Evolutionary conservation across 2,329 filamentous ascomycete species (phyloP).

Genomic region (Chaetoscypha palmicola): DNA sequence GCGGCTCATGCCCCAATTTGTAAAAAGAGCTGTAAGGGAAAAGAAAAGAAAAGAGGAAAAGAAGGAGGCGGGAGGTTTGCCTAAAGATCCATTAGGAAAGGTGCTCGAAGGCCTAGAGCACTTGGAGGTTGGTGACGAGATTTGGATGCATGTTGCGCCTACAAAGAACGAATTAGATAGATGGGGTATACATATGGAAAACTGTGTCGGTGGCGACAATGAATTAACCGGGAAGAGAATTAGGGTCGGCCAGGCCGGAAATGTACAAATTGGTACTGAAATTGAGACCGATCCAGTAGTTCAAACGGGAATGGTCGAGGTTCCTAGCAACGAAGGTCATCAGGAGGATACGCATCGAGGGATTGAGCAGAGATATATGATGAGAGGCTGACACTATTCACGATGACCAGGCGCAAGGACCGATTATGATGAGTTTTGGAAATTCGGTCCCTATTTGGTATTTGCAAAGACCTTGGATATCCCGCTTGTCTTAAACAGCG

Average conservation of each 20-base stretch:
- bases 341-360: slow-evolving; percentile 3
- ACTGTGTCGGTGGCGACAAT: slow-evolving; percentile 6
- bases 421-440: too few relatives aligned
- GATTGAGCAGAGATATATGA: slow-evolving; percentile 18
- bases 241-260: slow-evolving; percentile 10
- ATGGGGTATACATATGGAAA: slow-evolving; percentile 8
- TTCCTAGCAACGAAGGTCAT: slow-evolving; percentile 10
- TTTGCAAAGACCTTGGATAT: too few relatives aligned
- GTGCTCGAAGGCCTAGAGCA: slow-evolving; percentile 31
- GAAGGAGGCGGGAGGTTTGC: slow-evolving; percentile 28
- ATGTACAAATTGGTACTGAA: slow-evolving; percentile 9
- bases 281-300: slow-evolving; percentile 1
- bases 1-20: slow-evolving; percentile 33
- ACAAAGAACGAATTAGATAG: slow-evolving; percentile 28
- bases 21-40: slow-evolving; percentile 32
- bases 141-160: slow-evolving; percentile 47
- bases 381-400: slow-evolving; percentile 14
- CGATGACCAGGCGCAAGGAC: too few relatives aligned
- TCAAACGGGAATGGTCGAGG: slow-evolving; percentile 15
- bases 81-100: slow-evolving; percentile 35
- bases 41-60: slow-evolving; percentile 30
- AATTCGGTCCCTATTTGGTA: too few relatives aligned
- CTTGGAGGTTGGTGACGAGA: slow-evolving; percentile 35
- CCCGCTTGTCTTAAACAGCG: too few relatives aligned
- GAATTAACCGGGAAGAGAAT: slow-evolving; percentile 3